Evolutionary conservation across 2,329 filamentous ascomycete species (phyloP).

Genomic region (Colletotrichum melonis): DNA sequence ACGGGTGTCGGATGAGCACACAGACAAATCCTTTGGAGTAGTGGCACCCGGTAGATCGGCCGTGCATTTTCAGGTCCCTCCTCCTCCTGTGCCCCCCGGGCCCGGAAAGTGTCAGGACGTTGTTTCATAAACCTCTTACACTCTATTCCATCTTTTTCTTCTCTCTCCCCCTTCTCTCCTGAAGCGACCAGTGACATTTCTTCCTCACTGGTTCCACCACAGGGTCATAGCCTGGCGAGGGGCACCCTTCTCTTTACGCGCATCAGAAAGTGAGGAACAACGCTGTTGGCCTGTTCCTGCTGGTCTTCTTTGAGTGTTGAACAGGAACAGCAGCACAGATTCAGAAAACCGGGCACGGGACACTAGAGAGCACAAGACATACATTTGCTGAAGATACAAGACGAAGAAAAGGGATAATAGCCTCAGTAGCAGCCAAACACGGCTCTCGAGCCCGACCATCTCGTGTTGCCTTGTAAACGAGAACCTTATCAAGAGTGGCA

Average conservation of each 20-base stretch:
- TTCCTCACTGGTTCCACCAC: not conserved
- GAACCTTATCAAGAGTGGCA: not conserved
- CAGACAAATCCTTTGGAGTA: not conserved
- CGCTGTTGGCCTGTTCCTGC: too few relatives aligned
- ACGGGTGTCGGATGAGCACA: not conserved
- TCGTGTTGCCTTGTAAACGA: not conserved
- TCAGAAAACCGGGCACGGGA: not conserved
- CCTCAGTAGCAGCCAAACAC: not conserved
- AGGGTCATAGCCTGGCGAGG: not conserved
- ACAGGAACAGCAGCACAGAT: not conserved
- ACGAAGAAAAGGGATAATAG: not conserved
- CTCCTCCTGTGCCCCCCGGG: conserved; percentile 13
- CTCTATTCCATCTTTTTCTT: conserved; percentile 22
- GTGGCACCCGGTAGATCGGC: conserved; percentile 7
- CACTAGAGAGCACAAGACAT: not conserved
- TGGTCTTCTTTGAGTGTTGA: not conserved
- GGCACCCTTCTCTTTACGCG: too few relatives aligned
- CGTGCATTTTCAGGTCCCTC: conserved; percentile 14
- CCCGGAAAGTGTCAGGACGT: conserved; percentile 35
- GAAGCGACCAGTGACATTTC: not conserved
- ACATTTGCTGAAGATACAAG: not conserved
- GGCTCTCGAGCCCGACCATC: not conserved
- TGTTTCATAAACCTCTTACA: conserved; percentile 37
- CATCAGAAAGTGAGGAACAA: not conserved
- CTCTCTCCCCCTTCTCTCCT: not conserved